Percentiles rank a stretch among this genome's conserved stretches.
These are phyloP conservation scores for Ceratobasidium theobromae DNA, from an alignment of 1,284 basidiomycete species.

Conservation along the genomic window DNA sequence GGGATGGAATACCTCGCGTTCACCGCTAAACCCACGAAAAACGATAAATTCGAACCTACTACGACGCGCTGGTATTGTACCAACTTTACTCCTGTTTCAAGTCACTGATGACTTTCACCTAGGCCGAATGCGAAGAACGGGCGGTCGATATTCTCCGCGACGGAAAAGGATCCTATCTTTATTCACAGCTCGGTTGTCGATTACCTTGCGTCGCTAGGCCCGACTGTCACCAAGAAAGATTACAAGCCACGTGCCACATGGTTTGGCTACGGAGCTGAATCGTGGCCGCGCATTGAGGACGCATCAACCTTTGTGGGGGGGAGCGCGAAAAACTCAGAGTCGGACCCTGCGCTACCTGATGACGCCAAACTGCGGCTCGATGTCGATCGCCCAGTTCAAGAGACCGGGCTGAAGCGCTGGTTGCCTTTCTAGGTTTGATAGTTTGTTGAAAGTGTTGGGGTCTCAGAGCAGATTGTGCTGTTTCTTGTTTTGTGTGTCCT, in stretches of 20 bases:
- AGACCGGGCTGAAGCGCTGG: too few relatives aligned
- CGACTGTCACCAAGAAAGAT: background rate
- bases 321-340: background rate
- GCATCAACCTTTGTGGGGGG: background rate
- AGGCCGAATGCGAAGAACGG: constrained; percentile 24
- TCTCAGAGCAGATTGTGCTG: too few relatives aligned
- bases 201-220: background rate
- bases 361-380: background rate
- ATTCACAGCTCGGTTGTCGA: constrained; percentile 22
- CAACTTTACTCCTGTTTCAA: background rate
- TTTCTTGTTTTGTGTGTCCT: too few relatives aligned
- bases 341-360: background rate
- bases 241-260: constrained; percentile 25
- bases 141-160: background rate
- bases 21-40: constrained; percentile 6
- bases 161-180: constrained; percentile 10
- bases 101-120: too few relatives aligned
- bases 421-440: too few relatives aligned
- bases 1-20: background rate
- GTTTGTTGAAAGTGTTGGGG: too few relatives aligned
- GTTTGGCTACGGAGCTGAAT: background rate
- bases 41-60: background rate
- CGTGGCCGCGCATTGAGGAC: constrained; percentile 22
- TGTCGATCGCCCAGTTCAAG: too few relatives aligned
- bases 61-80: background rate